Percentiles rank a stretch among this genome's conserved stretches.
These are phyloP conservation scores for Auxenochlorella pyrenoidosa DNA, from an alignment of 139 green algal genomes.

Conservation along the genomic window DNA sequence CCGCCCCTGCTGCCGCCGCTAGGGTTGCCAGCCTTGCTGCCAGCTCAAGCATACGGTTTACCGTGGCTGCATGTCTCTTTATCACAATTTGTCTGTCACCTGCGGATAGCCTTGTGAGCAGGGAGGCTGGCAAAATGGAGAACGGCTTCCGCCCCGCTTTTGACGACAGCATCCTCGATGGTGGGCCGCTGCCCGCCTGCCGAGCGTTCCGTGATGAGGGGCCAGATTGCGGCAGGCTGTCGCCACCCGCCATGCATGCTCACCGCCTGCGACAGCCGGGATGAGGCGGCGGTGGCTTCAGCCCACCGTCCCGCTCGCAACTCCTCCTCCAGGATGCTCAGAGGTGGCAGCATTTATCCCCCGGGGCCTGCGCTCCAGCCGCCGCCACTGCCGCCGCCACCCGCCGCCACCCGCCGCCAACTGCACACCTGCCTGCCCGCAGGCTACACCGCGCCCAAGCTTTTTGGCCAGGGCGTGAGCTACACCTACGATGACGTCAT, in stretches of 20 bases:
- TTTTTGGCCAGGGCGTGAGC: conserved; percentile 88
- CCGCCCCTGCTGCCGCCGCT: no score
- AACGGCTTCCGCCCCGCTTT: conserved; percentile 10
- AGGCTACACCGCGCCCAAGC: conserved; percentile 72
- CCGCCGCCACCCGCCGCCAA: background rate
- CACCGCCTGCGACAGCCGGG: background rate
- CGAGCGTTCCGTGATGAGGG: background rate
- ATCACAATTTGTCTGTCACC: no score
- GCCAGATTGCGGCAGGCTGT: no score
- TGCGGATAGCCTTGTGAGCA: no score
- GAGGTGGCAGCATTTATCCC: background rate
- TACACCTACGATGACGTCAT: conserved; percentile 99
- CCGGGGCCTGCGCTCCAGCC: background rate
- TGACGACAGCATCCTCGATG: conserved; percentile 31
- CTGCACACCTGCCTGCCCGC: background rate
- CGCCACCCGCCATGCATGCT: background rate
- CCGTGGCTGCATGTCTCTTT: no score
- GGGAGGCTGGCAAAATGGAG: background rate
- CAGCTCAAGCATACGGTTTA: no score
- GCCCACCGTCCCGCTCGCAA: background rate
- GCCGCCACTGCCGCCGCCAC: background rate
- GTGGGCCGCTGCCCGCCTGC: background rate
- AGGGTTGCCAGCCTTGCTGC: no score
- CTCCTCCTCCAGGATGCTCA: background rate
- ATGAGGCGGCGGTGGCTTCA: background rate